These are phyloP conservation scores for Coffea humblotiana DNA, from an alignment of 305 asterid species.

Conservation along the genomic window DNA sequence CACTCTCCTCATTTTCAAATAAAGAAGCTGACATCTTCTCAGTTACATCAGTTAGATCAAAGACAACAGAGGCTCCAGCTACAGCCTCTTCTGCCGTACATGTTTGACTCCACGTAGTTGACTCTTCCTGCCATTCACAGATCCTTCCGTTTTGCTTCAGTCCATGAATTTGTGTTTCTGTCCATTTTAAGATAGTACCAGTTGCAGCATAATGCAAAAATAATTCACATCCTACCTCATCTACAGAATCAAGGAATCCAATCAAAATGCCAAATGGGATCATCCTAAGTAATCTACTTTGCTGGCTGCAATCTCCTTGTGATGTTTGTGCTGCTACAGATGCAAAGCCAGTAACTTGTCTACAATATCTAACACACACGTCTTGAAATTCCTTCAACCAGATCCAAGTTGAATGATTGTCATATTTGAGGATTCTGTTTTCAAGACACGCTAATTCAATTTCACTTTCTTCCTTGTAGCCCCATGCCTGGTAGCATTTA, in stretches of 20 bases:
- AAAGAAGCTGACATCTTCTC: constrained; percentile 43
- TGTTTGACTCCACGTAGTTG: constrained; percentile 32
- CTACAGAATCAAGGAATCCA: constrained; percentile 38
- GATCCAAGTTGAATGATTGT: constrained; percentile 31
- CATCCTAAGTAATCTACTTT: constrained; percentile 48
- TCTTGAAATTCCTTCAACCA: constrained; percentile 67
- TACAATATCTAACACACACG: constrained; percentile 26
- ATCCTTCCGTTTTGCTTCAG: constrained; percentile 38
- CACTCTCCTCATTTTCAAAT: constrained; percentile 60
- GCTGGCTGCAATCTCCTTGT: constrained; percentile 30
- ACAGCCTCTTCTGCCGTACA: constrained; percentile 55
- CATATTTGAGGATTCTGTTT: constrained; percentile 23
- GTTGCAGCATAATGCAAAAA: constrained; percentile 74
- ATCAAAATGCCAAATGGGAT: constrained; percentile 67
- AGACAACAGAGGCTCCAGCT: constrained; percentile 59
- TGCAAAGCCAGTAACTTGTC: constrained; percentile 25
- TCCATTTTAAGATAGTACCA: constrained; percentile 39
- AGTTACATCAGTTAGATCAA: constrained; percentile 53
- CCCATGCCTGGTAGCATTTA: constrained; percentile 27
- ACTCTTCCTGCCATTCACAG: constrained; percentile 22
- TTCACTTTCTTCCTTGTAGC: constrained; percentile 28
- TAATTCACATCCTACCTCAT: constrained; percentile 49
- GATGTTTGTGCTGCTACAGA: constrained; percentile 23
- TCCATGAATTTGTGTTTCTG: constrained; percentile 33
- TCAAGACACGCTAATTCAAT: constrained; percentile 31